Conservation (phyloP, 2,329 filamentous ascomycete genomes). For the Teratosphaeria viscida region DNA sequence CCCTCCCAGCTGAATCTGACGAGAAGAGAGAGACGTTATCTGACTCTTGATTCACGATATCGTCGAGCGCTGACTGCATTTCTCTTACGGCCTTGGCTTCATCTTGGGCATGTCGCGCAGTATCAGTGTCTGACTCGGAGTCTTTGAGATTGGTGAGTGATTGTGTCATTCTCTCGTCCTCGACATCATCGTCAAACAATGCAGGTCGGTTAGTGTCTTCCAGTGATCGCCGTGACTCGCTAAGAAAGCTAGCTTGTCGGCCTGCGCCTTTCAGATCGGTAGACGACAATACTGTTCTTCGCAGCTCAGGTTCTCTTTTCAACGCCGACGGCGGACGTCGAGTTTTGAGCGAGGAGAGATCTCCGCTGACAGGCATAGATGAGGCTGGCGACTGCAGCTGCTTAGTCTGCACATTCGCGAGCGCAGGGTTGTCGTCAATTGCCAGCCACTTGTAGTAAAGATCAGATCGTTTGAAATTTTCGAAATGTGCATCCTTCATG, state of each 20-base stretch:
- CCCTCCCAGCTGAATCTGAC: slow-evolving; percentile 39
- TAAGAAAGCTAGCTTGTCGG: neutral
- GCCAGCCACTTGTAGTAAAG: slow-evolving; percentile 93
- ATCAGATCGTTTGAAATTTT: slow-evolving; percentile 83
- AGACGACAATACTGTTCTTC: slow-evolving; percentile 50
- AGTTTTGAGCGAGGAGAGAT: slow-evolving; percentile 10
- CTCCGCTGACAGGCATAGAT: slow-evolving; percentile 6
- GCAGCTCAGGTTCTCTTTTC: slow-evolving; percentile 38
- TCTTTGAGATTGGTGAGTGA: slow-evolving; percentile 76
- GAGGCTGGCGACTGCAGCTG: slow-evolving; percentile 8
- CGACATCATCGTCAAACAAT: slow-evolving; percentile 69
- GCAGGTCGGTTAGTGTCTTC: slow-evolving; percentile 50
- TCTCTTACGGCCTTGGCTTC: slow-evolving; percentile 79
- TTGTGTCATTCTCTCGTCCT: slow-evolving; percentile 60
- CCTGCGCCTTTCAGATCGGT: slow-evolving; percentile 43
- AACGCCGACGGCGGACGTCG: slow-evolving; percentile 14
- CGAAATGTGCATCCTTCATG: slow-evolving; percentile 71
- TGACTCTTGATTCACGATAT: slow-evolving; percentile 77
- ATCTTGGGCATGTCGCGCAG: slow-evolving; percentile 43
- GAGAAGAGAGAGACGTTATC: slow-evolving; percentile 56
- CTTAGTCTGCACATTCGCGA: slow-evolving; percentile 15
- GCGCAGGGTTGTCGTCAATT: slow-evolving; percentile 54
- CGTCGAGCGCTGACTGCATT: slow-evolving; percentile 83
- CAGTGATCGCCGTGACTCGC: slow-evolving; percentile 51
- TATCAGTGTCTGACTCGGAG: slow-evolving; percentile 60